Base-by-base conservation (phyloP, 371 early-diverging fungal species). In the Mortierella sp. region DNA sequence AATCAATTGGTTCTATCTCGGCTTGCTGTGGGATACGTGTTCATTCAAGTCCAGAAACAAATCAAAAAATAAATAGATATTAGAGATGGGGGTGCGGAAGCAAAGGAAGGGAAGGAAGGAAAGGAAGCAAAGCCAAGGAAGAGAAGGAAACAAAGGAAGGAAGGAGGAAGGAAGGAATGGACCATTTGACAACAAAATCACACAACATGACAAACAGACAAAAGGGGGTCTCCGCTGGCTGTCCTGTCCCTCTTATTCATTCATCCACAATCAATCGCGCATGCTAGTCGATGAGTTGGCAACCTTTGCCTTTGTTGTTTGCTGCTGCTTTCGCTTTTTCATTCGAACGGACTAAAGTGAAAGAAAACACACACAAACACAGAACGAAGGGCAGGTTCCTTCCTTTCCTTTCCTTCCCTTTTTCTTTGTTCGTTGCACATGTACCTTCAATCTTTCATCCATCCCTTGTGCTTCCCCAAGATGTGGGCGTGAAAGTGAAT, bases 331-430 rank as follows among this genome's bases (percentile, higher is more conserved):
- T 8, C 10, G 50, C 14, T 50, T 9, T 50, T 50, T 22, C 9
- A n/a, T n/a, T n/a, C 24, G 50, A 50, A 50, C 50, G 50, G 24
- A 50, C 50, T 50, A 50, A 50, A n/a, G 50, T 50, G 50, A 50
- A 50, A 50, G 22, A 50, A 50, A 14, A 14, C 50, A 50, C 22
- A 9, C 50, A 9, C 50, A 50, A 50, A 24, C 50, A 50, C 24
- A n/a, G 50, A n/a, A 50, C 24, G 50, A 24, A 50, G 50, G 50
- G n/a, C n/a, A 22, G 9, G 2, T n/a, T n/a, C n/a, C 48, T 48
- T 47, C 45, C 47, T n/a, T 14, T 24, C 8, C 14, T n/a, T 4
- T 50, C n/a, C n/a, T 10, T 50, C 50, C 50, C n/a, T 50, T 50
- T 9, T n/a, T 22, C n/a, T n/a, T 50, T 50, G 10, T n/a, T 50